Base-by-base conservation (phyloP, 179 eudicot species). In the Sideroxylon spinosum region DNA sequence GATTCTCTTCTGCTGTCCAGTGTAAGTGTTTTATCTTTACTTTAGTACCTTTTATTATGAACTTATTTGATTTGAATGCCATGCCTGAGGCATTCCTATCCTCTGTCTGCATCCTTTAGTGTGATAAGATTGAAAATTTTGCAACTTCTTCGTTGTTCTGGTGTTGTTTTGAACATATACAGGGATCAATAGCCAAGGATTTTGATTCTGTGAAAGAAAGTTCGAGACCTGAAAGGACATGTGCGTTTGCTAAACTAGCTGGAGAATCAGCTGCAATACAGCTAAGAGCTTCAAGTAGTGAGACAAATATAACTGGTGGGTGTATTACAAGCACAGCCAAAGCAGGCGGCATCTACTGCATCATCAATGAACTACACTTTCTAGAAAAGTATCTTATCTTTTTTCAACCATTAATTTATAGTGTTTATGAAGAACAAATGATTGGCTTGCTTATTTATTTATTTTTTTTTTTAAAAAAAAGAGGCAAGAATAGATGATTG, bases 311-410 rank as follows among this genome's bases (percentile, higher is more conserved):
- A 75, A 88, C 93, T 55, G 91, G 89, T 79, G 91, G 91, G 59
- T 94, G 97, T 78, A 82, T 70, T 85, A 25, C 99, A 80, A 74
- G 91, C 90, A 48, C 89, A 86, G 71, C 93, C 91, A 14, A 95
- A 90, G 90, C 93, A 86, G 85, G 99, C 93, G 86, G 90, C 88
- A 76, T 91, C 97, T 25, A 93, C 98, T 78, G 98, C 97, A 76
- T 87, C 99, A 68, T 95, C 99, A 28, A 93, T 85, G 86, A 86
- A 68, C 62, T 87, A 87, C 84, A 85, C 85, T 72, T 95, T 92
- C 80, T 90, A 91, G 82, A 89, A 89, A 88, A 98, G 99, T 95
- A 46, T 78, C 7, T 16, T 2, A n/a, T 37, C 7, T 14, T 14
- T 68, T 68, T 67, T 29, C 22, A 50, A 10, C 3, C 44, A 37